Conservation (phyloP, 768 basidiomycete genomes). For the Tephrocybe sp. region DNA sequence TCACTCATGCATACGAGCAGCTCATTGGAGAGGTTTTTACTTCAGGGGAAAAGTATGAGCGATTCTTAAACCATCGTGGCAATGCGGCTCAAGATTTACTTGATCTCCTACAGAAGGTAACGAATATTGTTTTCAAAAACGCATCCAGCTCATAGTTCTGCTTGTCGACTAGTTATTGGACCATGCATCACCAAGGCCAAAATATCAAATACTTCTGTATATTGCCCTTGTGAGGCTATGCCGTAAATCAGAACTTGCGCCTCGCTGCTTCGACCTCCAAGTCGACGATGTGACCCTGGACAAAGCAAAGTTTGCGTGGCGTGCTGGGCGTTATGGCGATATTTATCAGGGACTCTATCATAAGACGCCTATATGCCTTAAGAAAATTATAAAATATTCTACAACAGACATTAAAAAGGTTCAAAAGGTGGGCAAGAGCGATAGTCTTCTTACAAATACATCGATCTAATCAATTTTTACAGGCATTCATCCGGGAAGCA, state of each 20-base stretch:
- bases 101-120: conserved; percentile 24
- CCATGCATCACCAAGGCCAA: conserved; percentile 3
- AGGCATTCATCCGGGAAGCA: conserved; percentile 3
- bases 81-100: conserved; percentile 18
- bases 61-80: conserved; percentile 12
- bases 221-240: conserved; percentile 23
- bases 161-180: conserved; percentile 15
- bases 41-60: conserved; percentile 10
- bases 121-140: neutral
- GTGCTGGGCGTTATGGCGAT: conserved; percentile 23
- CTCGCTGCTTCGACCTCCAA: conserved; percentile 23
- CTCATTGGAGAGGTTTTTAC: conserved; percentile 11
- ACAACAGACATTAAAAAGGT: conserved; percentile 19
- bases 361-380: conserved; percentile 17
- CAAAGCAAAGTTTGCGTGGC: neutral
- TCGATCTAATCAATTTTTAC: conserved; percentile 15
- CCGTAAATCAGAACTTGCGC: conserved; percentile 22
- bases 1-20: too few species aligned
- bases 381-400: conserved; percentile 12
- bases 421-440: neutral
- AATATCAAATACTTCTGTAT: conserved; percentile 10
- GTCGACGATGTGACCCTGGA: conserved; percentile 1
- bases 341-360: conserved; percentile 18
- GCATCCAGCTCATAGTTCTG: neutral
- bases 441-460: neutral